These are phyloP conservation scores for Coemansia sp. DNA, from an alignment of 192 early-diverging fungal species.

Conservation along the genomic window DNA sequence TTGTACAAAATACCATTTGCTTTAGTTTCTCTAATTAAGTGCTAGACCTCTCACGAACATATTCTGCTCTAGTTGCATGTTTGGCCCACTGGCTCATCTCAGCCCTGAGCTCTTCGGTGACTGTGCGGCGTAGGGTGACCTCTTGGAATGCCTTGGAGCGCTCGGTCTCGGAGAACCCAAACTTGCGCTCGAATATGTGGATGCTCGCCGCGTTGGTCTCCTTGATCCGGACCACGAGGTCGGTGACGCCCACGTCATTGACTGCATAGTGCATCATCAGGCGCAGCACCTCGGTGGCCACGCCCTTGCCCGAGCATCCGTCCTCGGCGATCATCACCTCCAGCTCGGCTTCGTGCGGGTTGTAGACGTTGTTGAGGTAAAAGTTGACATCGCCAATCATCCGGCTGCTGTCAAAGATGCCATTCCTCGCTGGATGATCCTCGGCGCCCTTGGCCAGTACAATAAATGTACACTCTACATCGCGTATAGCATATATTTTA, in stretches of 20 bases:
- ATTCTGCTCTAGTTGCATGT: constrained; percentile 23
- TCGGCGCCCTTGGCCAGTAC: constrained; percentile 41
- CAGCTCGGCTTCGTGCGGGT: constrained; percentile 77
- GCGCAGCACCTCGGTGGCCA: constrained; percentile 48
- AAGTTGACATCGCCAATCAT: constrained; percentile 98
- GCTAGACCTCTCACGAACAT: no score
- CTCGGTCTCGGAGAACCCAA: constrained; percentile 51
- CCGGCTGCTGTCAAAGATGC: constrained; percentile 38
- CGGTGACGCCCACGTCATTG: constrained; percentile 40
- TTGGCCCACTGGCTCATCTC: constrained; percentile 7
- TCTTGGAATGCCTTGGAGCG: constrained; percentile 48
- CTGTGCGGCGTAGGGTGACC: constrained; percentile 41
- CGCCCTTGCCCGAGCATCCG: constrained; percentile 21
- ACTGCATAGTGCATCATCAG: constrained; percentile 58
- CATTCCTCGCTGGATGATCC: not conserved
- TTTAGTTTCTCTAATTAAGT: no score
- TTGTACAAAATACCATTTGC: no score
- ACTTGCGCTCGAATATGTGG: constrained; percentile 40
- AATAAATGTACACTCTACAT: constrained; percentile 75
- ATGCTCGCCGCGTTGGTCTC: constrained; percentile 49
- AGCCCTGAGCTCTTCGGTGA: constrained; percentile 14
- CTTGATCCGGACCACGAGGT: constrained; percentile 56
- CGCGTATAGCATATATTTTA: not conserved
- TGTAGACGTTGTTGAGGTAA: constrained; percentile 84
- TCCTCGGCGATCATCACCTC: constrained; percentile 93